These are phyloP conservation scores for Nymphaea colorata DNA, from an alignment of 164 flowering plant genomes.

Conservation along the genomic window DNA sequence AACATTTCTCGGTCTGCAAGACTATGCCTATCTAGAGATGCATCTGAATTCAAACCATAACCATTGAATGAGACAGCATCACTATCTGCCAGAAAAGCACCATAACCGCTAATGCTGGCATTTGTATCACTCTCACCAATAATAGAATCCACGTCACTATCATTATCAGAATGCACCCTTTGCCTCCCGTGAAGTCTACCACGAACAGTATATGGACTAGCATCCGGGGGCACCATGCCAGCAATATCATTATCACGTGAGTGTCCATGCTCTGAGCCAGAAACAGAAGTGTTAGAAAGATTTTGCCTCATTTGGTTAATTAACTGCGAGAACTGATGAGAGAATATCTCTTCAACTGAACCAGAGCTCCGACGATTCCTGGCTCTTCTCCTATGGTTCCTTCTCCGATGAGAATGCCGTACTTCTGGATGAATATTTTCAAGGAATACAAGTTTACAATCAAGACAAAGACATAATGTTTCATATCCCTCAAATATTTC, in stretches of 20 bases:
- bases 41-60: conserved; percentile 69
- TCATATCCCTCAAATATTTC: conserved; percentile 25
- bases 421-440: conserved; percentile 37
- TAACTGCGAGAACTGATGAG: conserved; percentile 49
- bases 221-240: conserved; percentile 17
- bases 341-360: conserved; percentile 50
- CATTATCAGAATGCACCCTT: conserved; percentile 53
- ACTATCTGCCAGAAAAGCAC: conserved; percentile 39
- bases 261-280: conserved; percentile 22
- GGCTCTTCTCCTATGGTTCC: conserved; percentile 24
- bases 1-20: conserved; percentile 35
- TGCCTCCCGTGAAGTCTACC: conserved; percentile 69
- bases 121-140: conserved; percentile 72
- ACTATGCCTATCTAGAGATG: conserved; percentile 48
- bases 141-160: conserved; percentile 58
- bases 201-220: conserved; percentile 53
- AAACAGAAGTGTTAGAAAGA: conserved; percentile 13
- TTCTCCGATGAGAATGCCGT: conserved; percentile 22
- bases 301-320: conserved; percentile 42
- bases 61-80: conserved; percentile 56
- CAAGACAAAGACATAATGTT: conserved; percentile 39
- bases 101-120: conserved; percentile 41
- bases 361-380: conserved; percentile 51
- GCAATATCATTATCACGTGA: conserved; percentile 20
- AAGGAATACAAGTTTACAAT: conserved; percentile 54